Conservation (phyloP, 2,329 filamentous ascomycete genomes). For the Penicillium sp. region DNA sequence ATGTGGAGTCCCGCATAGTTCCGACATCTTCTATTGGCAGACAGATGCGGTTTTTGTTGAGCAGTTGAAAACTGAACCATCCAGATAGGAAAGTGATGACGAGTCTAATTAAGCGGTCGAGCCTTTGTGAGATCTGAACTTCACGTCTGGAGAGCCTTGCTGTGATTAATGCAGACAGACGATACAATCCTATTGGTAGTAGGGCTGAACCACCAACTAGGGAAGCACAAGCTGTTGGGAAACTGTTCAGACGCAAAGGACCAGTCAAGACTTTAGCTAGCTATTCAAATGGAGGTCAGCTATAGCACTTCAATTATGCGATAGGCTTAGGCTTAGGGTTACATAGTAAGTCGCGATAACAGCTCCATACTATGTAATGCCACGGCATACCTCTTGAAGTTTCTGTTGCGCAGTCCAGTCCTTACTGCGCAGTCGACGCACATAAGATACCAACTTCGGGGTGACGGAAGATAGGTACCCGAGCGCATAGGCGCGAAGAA, state of each 20-base stretch:
- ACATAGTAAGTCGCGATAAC: conserved; percentile 3
- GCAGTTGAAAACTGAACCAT: conserved; percentile 42
- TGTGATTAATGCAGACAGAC: conserved; percentile 21
- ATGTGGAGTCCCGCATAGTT: conserved; percentile 4
- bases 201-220: conserved; percentile 47
- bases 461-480: conserved; percentile 43
- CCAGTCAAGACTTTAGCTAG: conserved; percentile 32
- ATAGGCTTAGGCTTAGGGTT: not conserved
- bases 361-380: not conserved
- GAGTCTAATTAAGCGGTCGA: conserved; percentile 32
- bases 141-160: conserved; percentile 14
- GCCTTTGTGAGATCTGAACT: conserved; percentile 12
- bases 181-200: conserved; percentile 30
- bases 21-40: conserved; percentile 10
- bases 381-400: conserved; percentile 28
- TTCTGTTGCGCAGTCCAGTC: conserved; percentile 28
- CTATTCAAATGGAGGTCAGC: conserved; percentile 26
- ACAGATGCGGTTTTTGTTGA: conserved; percentile 36
- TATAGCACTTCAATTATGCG: not conserved
- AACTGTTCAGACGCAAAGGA: conserved; percentile 40
- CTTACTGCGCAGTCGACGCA: conserved; percentile 29
- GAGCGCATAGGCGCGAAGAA: conserved; percentile 42
- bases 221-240: conserved; percentile 46
- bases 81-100: conserved; percentile 42
- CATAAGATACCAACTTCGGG: conserved; percentile 38